Evolutionary conservation across 2,329 filamentous ascomycete species (phyloP), one percentile per base, ranked within the genome.

Genomic region (Leptosphaerulina australis): DNA sequence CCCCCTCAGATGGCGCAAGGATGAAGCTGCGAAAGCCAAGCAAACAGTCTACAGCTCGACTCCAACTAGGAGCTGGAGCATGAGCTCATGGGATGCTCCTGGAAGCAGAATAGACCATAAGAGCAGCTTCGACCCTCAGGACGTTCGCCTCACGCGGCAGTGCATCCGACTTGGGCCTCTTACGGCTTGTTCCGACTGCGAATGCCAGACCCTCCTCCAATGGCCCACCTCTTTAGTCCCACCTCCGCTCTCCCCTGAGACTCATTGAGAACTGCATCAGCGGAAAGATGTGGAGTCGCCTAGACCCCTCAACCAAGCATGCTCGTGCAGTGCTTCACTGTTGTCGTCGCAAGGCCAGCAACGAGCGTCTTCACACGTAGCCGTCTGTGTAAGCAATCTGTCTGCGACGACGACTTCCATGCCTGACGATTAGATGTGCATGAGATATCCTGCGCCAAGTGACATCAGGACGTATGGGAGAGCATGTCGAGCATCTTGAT

Each of bases 151-250:
- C 6, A 6, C 22, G 26, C 37, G 15, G 26, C 17, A 24, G 21
- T 29, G 18, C 9, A 28, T 28, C 35, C 35, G 20, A 15, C 29
- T 12, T 26, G 22, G 14, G 25, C 8, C 20, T 14, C 26, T 38
- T 10, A 26, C 26, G 30, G 35, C 29, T 36, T 44, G 25, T 45
- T 45, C 36, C 36, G 41, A 50, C 36, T 28, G 37, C 11, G n/a
- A 34, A 34, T 33, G 38, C 37, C 31, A 49, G 34, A 44, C 18
- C 24, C 48, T 28, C 33, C 33, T 44, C 48, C 41, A 28, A 15
- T 25, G 48, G 18, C 41, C 48, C 48, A 51, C 48, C 36, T 29
- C 20, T 10, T 36, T 46, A 24, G 36, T 51, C 31, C 48, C 41
- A 37, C 37, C 48, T 51, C 48, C 40, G 41, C 48, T 24, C 26